Conservation (phyloP, 495 filamentous ascomycete genomes). For the Collariella sp. region DNA sequence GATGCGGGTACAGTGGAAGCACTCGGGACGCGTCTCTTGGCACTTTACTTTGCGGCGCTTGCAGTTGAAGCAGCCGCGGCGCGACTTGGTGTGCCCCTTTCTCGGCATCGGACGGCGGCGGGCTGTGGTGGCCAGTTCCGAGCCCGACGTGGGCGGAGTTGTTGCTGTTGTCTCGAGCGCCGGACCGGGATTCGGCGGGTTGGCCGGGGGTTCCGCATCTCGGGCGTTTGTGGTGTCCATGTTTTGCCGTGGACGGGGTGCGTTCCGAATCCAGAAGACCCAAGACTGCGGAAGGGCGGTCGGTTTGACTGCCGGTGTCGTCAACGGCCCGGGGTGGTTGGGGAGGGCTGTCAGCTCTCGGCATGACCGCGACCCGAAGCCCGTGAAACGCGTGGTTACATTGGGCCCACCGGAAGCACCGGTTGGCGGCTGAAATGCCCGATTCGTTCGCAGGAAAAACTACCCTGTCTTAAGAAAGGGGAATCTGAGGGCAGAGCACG, state of each 20-base stretch:
- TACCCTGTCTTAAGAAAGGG: too few species aligned
- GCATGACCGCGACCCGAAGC: neutral
- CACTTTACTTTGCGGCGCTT: constrained; percentile 51
- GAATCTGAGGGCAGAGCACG: too few species aligned
- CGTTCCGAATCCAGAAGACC: too few species aligned
- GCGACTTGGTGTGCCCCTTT: constrained; percentile 47
- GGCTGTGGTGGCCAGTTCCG: neutral
- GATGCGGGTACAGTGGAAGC: constrained; percentile 44
- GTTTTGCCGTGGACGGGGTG: too few species aligned
- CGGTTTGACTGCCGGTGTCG: too few species aligned
- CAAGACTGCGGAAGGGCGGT: too few species aligned
- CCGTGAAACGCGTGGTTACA: too few species aligned
- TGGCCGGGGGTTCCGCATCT: neutral
- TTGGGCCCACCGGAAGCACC: too few species aligned
- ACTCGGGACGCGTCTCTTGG: constrained; percentile 43
- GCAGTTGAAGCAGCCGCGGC: constrained; percentile 49
- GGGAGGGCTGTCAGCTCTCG: neutral
- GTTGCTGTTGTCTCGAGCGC: neutral
- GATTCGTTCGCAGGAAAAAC: too few species aligned
- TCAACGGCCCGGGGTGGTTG: neutral
- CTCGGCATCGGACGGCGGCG: constrained; percentile 29
- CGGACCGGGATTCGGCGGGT: neutral
- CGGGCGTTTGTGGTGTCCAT: neutral
- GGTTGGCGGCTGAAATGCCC: too few species aligned
- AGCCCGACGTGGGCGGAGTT: neutral